Percentiles rank a stretch among this genome's conserved stretches.
Evolutionary conservation across 176 grass and related monocot genomes (phyloP).

Genomic region (Oryza coarctata): DNA sequence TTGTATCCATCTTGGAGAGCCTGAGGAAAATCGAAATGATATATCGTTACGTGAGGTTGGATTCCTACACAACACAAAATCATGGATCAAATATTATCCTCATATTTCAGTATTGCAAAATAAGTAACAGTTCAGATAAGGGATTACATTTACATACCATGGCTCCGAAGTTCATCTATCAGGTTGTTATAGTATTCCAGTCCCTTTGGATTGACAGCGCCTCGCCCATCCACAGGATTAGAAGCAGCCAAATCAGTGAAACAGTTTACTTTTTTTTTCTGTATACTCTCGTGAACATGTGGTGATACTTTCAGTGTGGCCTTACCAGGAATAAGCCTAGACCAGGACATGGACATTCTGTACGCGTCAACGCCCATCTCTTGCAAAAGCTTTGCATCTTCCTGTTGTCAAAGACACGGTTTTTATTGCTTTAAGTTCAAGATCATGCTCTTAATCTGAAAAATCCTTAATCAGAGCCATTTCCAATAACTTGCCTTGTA

Average conservation of each 20-base stretch:
- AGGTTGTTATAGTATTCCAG: slow-evolving; percentile 90
- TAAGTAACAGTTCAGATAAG: not conserved
- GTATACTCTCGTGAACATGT: not conserved
- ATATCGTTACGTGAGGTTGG: slow-evolving; percentile 82
- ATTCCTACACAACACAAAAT: slow-evolving; percentile 57
- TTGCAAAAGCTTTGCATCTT: slow-evolving; percentile 89
- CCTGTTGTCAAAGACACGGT: slow-evolving; percentile 34
- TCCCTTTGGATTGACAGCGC: slow-evolving; percentile 79
- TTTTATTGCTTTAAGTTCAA: not conserved
- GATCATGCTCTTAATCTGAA: not conserved
- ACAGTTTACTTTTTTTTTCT: not conserved
- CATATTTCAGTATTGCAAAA: not conserved
- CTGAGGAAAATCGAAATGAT: slow-evolving; percentile 91
- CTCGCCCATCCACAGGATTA: slow-evolving; percentile 66
- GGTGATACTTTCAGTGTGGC: not conserved
- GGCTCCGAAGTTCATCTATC: slow-evolving; percentile 75
- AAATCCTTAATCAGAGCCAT: not conserved
- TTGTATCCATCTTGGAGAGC: slow-evolving; percentile 76
- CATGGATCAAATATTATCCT: not conserved
- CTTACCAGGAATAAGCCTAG: slow-evolving; percentile 80
- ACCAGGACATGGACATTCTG: slow-evolving; percentile 86
- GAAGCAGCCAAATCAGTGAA: not conserved
- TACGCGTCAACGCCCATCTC: slow-evolving; percentile 84
- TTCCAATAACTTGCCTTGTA: slow-evolving; percentile 60
- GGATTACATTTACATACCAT: slow-evolving; percentile 42